phyloP scores from a whole-genome alignment of 2,329 filamentous ascomycete species.

The Elsinoe necatrix region DNA sequence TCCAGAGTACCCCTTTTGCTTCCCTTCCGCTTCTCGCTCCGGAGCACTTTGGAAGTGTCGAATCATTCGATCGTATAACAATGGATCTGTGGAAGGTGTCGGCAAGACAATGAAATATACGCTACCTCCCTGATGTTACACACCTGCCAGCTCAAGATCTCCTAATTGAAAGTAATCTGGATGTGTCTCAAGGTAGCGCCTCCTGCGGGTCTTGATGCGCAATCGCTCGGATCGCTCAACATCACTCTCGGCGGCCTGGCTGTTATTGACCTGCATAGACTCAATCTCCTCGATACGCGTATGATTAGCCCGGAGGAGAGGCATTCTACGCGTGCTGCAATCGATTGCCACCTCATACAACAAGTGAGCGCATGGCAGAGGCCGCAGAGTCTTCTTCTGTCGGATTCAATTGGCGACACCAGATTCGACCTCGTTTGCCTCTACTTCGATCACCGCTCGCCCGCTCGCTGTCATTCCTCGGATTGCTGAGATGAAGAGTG shows the following conservation, averaged over 20 bases:
- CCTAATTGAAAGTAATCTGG: slow-evolving; percentile 59
- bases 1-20: slow-evolving; percentile 67
- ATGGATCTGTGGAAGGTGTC: slow-evolving; percentile 48
- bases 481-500: neutral
- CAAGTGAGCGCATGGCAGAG: neutral
- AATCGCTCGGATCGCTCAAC: slow-evolving; percentile 36
- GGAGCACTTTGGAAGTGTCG: slow-evolving; percentile 64
- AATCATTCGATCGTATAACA: slow-evolving; percentile 74
- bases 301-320: neutral
- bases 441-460: neutral
- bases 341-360: neutral
- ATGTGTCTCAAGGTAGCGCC: slow-evolving; percentile 64
- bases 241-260: slow-evolving; percentile 9
- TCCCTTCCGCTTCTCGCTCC: slow-evolving; percentile 66
- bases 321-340: neutral
- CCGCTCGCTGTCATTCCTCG: neutral
- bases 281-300: neutral
- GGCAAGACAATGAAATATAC: slow-evolving; percentile 13
- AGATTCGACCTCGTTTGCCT: too few relatives aligned
- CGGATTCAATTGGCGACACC: too few relatives aligned
- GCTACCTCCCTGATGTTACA: slow-evolving; percentile 8
- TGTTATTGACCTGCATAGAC: neutral
- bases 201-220: slow-evolving; percentile 63
- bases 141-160: slow-evolving; percentile 54
- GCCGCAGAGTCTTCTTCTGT: too few relatives aligned